Evolutionary conservation across 2,329 filamentous ascomycete genomes (phyloP), one percentile per base, ranked within the genome.

Genomic region (Phialocephala subalpina): DNA sequence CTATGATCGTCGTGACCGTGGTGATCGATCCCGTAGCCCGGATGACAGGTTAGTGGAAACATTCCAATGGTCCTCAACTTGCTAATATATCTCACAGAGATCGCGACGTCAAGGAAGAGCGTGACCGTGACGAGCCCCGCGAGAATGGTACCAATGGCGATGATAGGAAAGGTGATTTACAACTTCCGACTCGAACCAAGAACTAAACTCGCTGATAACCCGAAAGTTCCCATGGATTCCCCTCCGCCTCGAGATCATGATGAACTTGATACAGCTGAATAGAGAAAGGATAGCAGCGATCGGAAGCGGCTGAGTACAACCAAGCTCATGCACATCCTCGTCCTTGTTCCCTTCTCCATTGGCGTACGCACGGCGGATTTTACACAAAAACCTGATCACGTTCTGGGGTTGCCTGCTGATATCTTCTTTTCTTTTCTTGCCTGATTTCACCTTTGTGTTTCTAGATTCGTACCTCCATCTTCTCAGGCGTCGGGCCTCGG

Each of bases 251-350:
- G 65, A 61, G 62, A 89, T 74, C 93, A 97, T 77, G 96, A 99
- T 79, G 96, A 99, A 77, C 87, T 98, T 78, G 96, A 99, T 80
- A 94, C 96, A 77, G 95, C 94, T 76, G 96, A 98, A 82, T 90
- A 83, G 74, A 72, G 70, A 27, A 53, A 29, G 49, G 49, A 53
- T 16, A 29, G 27, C 49, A 53, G 25, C 38, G 38, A 42, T 6
- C 12, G 49, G 49, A 53, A 53, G 49, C 49, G 49, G 49, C 49
- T 53, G 49, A 33, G 49, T 53, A 53, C n/a, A 49, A 22, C 38
- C 38, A 42, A 33, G 25, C 49, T 53, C 49, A 53, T 53, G 22
- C 49, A 53, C 49, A 27, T 53, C 49, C 49, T 75, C 70, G 71
- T 75, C 63, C 18, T 49, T 49, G 60, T 63, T 60, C 58, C 45